phyloP scores from a whole-genome alignment of 2,329 filamentous ascomycete genomes.

The Dothistroma pini region DNA sequence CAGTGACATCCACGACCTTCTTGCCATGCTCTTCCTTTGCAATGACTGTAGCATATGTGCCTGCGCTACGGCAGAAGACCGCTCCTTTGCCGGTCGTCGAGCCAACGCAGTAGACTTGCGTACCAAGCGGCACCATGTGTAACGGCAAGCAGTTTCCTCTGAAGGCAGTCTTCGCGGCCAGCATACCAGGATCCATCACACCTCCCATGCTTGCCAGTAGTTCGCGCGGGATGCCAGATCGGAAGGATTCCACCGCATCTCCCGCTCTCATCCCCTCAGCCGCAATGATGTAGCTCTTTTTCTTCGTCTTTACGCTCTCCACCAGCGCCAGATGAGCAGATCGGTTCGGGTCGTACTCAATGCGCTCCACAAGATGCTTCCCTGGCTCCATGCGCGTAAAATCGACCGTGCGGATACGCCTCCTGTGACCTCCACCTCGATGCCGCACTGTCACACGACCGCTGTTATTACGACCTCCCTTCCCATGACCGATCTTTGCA shows the following conservation, averaged over 20 bases:
- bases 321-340: conserved; percentile 90
- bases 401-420: conserved; percentile 87
- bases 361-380: conserved; percentile 82
- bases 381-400: conserved; percentile 76
- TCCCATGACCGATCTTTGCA: conserved; percentile 85
- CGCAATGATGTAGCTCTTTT: conserved; percentile 89
- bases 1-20: conserved; percentile 75
- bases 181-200: conserved; percentile 85
- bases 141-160: conserved; percentile 92
- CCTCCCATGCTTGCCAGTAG: conserved; percentile 91
- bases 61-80: conserved; percentile 91
- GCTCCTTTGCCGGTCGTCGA: conserved; percentile 67
- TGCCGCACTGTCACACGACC: conserved; percentile 87
- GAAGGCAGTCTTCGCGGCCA: conserved; percentile 91
- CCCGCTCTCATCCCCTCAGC: conserved; percentile 90
- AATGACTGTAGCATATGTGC: conserved; percentile 83
- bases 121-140: conserved; percentile 95
- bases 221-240: conserved; percentile 80
- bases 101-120: conserved; percentile 85
- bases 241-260: conserved; percentile 88
- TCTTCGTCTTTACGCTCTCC: conserved; percentile 67
- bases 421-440: conserved; percentile 85
- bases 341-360: conserved; percentile 93
- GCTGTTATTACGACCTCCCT: conserved; percentile 86
- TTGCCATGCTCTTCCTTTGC: conserved; percentile 76